Evolutionary conservation across 1,284 basidiomycete genomes (phyloP), one percentile per base, ranked within the genome.

Genomic region (Microbotryomycetes sp.): DNA sequence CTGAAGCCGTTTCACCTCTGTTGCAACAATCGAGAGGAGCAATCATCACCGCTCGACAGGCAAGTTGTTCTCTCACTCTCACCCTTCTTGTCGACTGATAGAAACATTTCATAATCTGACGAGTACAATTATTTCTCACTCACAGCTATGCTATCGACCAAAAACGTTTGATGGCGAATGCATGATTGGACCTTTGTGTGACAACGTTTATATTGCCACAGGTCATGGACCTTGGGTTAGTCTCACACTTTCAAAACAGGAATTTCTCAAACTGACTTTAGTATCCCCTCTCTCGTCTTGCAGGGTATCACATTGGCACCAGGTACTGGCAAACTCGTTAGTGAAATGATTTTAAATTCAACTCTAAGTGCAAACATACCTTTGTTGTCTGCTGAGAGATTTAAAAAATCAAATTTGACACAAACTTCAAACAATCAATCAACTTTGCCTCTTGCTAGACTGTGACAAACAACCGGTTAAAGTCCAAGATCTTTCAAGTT

Each of bases 201-300:
- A 46, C 0, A 36, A 54, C 30, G 54, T 65, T 16, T 56, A 55
- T 12, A 25, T 69, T 46, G 56, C 65, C 16, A 64, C 62, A 0
- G 67, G 63, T 2, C 60, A 63, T n/a, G 67, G 67, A 5, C 67
- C 67, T 6, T 69, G 67, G 67, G 67, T 61, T 23, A n/a, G 60
- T 50, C n/a, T 45, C 14, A 23, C 36, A n/a, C 19, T 9, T 31
- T n/a, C n/a, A 42, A 19, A 42, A 12, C 12, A 42, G 9, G 36
- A 42, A 19, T 9, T 42, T 9, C 9, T 42, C 19, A 9, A 19
- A 19, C 36, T 42, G 36, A 42, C 36, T 9, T 42, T 42, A 42
- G 12, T 19, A 19, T 42, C 19, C 19, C 9, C 36, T 42, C 45
- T 4, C 1, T 23, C 23, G 7, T 16, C 15, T 15, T 23, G 14